These are phyloP conservation scores for Arabis alpina DNA, from an alignment of 345 rosid genomes.

Conservation along the genomic window DNA sequence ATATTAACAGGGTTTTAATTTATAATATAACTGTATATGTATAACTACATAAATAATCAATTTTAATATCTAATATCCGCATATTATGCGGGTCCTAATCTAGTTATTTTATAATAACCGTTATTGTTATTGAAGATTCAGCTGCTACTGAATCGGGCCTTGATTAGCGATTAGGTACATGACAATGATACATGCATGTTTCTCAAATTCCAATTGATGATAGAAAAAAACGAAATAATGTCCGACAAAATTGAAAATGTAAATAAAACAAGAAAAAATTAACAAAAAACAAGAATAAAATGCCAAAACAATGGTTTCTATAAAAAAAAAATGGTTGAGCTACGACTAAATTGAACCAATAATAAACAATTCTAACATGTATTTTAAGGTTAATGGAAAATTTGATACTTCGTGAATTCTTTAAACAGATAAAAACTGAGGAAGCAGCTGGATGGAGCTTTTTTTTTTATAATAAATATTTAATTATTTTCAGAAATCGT, in stretches of 20 bases:
- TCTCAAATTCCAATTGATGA: constrained; percentile 11
- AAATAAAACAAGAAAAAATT: constrained; percentile 1
- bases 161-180: constrained; percentile 20
- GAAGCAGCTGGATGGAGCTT: no score
- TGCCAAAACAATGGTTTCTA: constrained; percentile 14
- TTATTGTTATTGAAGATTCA: neutral
- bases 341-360: constrained; percentile 10
- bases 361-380: neutral
- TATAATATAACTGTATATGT: no score
- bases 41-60: no score
- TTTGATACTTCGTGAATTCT: no score
- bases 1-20: no score
- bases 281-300: constrained; percentile 2
- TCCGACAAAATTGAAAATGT: constrained; percentile 6
- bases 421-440: no score
- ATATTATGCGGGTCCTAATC: no score
- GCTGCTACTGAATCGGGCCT: constrained; percentile 31
- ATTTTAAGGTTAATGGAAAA: no score
- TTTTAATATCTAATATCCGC: no score
- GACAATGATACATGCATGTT: constrained; percentile 26
- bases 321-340: neutral
- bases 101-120: no score
- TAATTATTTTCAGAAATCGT: no score
- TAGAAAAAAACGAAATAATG: constrained; percentile 7
- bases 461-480: no score